Conservation (phyloP, 192 early-diverging fungal species). For the Phycomyces blakesleeanus region DNA sequence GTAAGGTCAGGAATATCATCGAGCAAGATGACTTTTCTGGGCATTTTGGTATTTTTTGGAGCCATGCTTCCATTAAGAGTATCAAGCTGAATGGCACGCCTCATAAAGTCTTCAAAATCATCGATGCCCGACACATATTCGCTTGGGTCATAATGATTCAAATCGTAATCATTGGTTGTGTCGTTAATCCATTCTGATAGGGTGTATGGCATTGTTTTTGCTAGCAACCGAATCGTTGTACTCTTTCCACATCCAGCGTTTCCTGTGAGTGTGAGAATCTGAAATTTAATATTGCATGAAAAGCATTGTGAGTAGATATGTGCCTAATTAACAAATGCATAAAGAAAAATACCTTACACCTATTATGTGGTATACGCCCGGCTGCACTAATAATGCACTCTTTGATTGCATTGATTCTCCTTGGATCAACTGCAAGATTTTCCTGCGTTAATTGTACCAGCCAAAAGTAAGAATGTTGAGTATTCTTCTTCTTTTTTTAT, state of each 20-base stretch:
- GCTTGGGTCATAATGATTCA: background rate
- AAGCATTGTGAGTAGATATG: too few relatives aligned
- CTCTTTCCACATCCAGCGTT: conserved; percentile 10
- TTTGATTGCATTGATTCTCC: background rate
- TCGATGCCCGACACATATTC: background rate
- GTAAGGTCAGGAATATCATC: conserved; percentile 13
- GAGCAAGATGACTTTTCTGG: conserved; percentile 8
- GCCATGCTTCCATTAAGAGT: background rate
- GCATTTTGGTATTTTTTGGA: background rate
- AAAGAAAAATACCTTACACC: background rate
- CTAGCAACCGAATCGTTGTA: background rate
- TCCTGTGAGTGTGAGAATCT: conserved; percentile 5
- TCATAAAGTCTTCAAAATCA: conserved; percentile 6
- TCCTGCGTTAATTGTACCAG: background rate
- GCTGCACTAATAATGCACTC: too few relatives aligned
- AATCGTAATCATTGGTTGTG: background rate
- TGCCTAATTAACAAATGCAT: background rate
- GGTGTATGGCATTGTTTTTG: background rate
- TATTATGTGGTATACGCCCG: too few relatives aligned
- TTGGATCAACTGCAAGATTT: background rate
- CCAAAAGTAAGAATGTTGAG: background rate
- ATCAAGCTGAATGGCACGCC: background rate
- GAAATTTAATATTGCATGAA: too few relatives aligned
- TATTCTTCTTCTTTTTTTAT: too few relatives aligned
- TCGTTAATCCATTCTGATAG: conserved; percentile 8